These are phyloP conservation scores for Amanita rimosa DNA, from an alignment of 768 basidiomycete species.

Conservation along the genomic window DNA sequence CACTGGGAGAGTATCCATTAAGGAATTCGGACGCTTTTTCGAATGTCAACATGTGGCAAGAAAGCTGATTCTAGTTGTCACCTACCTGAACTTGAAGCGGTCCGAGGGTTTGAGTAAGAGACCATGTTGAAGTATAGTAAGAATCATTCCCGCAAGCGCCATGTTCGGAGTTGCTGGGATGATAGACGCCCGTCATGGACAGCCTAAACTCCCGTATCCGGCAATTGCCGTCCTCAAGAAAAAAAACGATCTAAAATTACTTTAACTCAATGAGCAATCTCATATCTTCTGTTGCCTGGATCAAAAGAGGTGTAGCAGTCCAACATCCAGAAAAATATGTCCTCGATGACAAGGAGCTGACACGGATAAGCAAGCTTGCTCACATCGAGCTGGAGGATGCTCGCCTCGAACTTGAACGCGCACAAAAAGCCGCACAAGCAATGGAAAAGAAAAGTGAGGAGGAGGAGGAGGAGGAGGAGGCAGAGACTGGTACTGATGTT, in stretches of 20 bases:
- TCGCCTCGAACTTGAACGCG: constrained; percentile 70
- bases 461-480: constrained; percentile 47
- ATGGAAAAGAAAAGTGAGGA: constrained; percentile 63
- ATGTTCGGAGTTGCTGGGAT: too few species aligned
- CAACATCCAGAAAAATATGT: constrained; percentile 79
- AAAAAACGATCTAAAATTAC: constrained; percentile 2
- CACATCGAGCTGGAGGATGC: constrained; percentile 87
- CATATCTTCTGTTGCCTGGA: constrained; percentile 71
- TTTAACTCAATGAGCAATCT: constrained; percentile 48
- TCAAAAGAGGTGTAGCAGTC: constrained; percentile 67
- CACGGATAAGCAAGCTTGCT: constrained; percentile 81
- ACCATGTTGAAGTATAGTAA: too few species aligned
- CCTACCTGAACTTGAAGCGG: too few species aligned
- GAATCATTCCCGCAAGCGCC: too few species aligned
- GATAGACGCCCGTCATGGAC: neutral
- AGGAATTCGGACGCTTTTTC: too few species aligned
- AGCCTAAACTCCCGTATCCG: too few species aligned
- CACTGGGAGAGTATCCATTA: too few species aligned
- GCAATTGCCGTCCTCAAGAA: neutral
- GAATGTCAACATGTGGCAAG: too few species aligned
- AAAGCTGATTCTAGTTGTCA: too few species aligned
- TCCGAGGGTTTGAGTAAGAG: too few species aligned
- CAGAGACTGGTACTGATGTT: constrained; percentile 33
- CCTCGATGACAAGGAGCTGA: constrained; percentile 82
- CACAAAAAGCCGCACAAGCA: constrained; percentile 60